These are phyloP conservation scores for Entomortierella lignicola DNA, from an alignment of 192 early-diverging fungal genomes.

Conservation along the genomic window DNA sequence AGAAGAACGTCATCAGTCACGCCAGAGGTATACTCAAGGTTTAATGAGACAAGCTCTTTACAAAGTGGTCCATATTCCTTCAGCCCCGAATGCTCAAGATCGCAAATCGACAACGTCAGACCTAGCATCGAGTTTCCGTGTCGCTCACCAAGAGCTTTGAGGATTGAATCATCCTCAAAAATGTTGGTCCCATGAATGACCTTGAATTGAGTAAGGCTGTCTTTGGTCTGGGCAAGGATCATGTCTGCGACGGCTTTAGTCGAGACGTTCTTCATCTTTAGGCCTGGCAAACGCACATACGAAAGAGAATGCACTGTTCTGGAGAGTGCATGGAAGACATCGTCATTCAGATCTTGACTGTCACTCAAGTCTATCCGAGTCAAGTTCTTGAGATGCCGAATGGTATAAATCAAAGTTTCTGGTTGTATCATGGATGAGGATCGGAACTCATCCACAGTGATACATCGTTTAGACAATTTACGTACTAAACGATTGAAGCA, in stretches of 20 bases:
- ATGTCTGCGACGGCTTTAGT: conserved; percentile 17
- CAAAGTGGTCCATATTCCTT: conserved; percentile 31
- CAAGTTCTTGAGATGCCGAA: conserved; percentile 27
- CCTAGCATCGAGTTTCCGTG: conserved; percentile 39
- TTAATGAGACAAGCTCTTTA: conserved; percentile 22
- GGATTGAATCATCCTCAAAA: conserved; percentile 30
- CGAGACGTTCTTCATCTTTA: conserved; percentile 22
- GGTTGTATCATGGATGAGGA: conserved; percentile 26
- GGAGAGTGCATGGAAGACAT: conserved; percentile 29
- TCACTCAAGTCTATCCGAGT: conserved; percentile 40
- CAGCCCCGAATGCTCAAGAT: conserved; percentile 41
- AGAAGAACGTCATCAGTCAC: conserved; percentile 36
- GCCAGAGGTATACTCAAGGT: conserved; percentile 47
- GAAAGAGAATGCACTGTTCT: conserved; percentile 22
- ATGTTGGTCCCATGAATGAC: conserved; percentile 40
- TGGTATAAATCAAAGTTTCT: conserved; percentile 30
- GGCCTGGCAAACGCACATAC: conserved; percentile 28
- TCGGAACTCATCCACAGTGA: conserved; percentile 25
- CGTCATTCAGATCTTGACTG: conserved; percentile 25
- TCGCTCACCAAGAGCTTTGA: conserved; percentile 33
- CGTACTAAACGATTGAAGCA: conserved; percentile 45
- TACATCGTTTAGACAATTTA: conserved; percentile 28
- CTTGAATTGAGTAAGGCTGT: conserved; percentile 38
- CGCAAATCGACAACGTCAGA: conserved; percentile 35
- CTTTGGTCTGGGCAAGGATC: conserved; percentile 28